These are phyloP conservation scores for Udeniomyces megalosporus DNA, from an alignment of 768 basidiomycete genomes.

Conservation along the genomic window DNA sequence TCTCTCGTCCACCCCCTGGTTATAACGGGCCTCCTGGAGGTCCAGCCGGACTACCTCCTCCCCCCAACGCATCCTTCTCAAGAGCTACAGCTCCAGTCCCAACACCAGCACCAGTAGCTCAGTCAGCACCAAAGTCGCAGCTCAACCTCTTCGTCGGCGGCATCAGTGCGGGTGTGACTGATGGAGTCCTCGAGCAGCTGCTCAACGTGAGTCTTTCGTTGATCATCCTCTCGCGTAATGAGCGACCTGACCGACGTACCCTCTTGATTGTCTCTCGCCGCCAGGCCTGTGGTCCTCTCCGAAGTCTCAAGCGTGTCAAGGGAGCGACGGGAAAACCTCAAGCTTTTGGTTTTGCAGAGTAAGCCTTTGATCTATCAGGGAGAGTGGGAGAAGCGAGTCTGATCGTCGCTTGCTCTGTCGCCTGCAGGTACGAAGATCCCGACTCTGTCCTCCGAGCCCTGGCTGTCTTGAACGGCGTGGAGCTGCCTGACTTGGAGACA, in stretches of 20 bases:
- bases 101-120: not conserved
- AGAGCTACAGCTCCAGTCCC: not conserved
- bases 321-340: conserved; percentile 87
- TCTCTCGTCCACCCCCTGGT: conserved; percentile 13
- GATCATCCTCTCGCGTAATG: not conserved
- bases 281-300: conserved; percentile 77
- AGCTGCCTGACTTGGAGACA: conserved; percentile 46
- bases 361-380: not conserved
- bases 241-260: not conserved
- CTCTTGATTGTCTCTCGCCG: not conserved
- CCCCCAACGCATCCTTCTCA: not conserved
- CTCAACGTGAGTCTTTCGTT: conserved; percentile 43
- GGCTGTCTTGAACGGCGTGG: conserved; percentile 45
- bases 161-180: conserved; percentile 82
- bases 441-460: conserved; percentile 71
- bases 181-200: conserved; percentile 60
- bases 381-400: too few species aligned
- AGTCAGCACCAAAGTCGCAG: not conserved
- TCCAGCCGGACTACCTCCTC: not conserved
- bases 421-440: conserved; percentile 49
- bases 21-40: conserved; percentile 10
- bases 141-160: conserved; percentile 79
- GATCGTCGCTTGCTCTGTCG: not conserved
- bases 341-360: conserved; percentile 94
- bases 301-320: conserved; percentile 79